Conservation (phyloP, 1,284 basidiomycete species). For the Cryptococcus sp. region DNA sequence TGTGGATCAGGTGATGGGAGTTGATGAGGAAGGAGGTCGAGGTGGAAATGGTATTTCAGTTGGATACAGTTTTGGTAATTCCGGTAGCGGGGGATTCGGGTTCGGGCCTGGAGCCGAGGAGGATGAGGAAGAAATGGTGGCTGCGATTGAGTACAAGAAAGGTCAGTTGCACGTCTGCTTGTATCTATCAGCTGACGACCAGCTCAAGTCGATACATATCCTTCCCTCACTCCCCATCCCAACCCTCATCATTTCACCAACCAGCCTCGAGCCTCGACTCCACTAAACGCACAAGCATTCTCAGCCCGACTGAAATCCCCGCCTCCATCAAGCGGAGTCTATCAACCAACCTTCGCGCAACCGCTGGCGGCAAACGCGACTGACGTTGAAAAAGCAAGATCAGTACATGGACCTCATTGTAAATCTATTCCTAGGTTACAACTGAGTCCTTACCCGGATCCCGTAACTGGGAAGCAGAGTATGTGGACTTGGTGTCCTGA, state of each 20-base stretch:
- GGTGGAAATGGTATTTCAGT: not conserved
- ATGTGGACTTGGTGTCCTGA: conserved; percentile 45
- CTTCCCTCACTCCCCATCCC: conserved; percentile 22
- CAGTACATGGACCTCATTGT: conserved; percentile 44
- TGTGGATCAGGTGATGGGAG: conserved; percentile 17
- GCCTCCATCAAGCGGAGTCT: conserved; percentile 19
- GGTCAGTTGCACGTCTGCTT: too few relatives aligned
- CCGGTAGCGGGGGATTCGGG: conserved; percentile 40
- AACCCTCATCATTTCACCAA: conserved; percentile 31
- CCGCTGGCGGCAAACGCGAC: conserved; percentile 24
- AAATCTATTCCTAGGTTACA: conserved; percentile 42
- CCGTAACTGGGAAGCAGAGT: conserved; percentile 33
- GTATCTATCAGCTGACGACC: not conserved
- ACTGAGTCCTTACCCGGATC: conserved; percentile 43
- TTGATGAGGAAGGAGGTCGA: not conserved
- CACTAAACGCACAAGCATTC: conserved; percentile 39
- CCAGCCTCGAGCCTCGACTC: conserved; percentile 15
- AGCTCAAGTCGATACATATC: conserved; percentile 2
- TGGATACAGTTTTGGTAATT: conserved; percentile 20
- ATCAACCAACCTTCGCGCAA: conserved; percentile 30
- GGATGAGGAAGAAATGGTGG: conserved; percentile 31
- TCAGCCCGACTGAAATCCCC: conserved; percentile 36
- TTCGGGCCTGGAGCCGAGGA: conserved; percentile 45
- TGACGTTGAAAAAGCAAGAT: conserved; percentile 33
- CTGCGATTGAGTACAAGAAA: conserved; percentile 12